These are phyloP conservation scores for Onygena corvina DNA, from an alignment of 2,329 filamentous ascomycete genomes.

Conservation along the genomic window DNA sequence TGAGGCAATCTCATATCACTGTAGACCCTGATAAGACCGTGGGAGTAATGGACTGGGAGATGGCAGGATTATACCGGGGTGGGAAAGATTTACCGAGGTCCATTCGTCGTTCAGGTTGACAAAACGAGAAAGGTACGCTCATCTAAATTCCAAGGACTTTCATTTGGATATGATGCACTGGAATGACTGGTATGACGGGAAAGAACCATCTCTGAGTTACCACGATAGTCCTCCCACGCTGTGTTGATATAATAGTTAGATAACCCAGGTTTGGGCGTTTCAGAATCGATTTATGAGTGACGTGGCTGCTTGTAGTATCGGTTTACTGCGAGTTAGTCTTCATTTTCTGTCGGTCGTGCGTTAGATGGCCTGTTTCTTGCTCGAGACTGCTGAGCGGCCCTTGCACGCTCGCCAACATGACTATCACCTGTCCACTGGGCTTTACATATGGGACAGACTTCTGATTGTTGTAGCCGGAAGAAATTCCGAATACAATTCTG, in stretches of 20 bases:
- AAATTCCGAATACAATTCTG: conserved; percentile 62
- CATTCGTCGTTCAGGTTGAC: conserved; percentile 20
- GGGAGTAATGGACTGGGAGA: conserved; percentile 29
- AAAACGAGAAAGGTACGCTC: neutral
- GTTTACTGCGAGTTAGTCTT: neutral
- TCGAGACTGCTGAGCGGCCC: conserved; percentile 13
- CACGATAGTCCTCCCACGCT: too few species aligned
- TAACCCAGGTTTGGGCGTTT: too few species aligned
- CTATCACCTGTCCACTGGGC: conserved; percentile 40
- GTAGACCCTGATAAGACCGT: conserved; percentile 29
- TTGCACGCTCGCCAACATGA: conserved; percentile 44
- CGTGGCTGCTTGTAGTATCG: neutral
- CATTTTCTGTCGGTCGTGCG: neutral
- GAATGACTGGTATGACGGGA: neutral
- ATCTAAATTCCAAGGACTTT: neutral
- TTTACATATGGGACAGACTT: conserved; percentile 52
- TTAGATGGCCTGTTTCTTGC: neutral
- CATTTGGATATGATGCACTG: neutral
- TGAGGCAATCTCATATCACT: conserved; percentile 30
- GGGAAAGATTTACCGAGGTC: conserved; percentile 23
- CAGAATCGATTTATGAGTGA: too few species aligned
- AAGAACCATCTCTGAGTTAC: too few species aligned
- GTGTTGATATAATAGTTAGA: too few species aligned
- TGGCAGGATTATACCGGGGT: conserved; percentile 31
- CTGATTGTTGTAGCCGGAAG: conserved; percentile 53